Percentiles rank a stretch among this genome's conserved stretches.
Evolutionary conservation across 2,329 filamentous ascomycete genomes (phyloP).

Genomic region (Monascus ruber): DNA sequence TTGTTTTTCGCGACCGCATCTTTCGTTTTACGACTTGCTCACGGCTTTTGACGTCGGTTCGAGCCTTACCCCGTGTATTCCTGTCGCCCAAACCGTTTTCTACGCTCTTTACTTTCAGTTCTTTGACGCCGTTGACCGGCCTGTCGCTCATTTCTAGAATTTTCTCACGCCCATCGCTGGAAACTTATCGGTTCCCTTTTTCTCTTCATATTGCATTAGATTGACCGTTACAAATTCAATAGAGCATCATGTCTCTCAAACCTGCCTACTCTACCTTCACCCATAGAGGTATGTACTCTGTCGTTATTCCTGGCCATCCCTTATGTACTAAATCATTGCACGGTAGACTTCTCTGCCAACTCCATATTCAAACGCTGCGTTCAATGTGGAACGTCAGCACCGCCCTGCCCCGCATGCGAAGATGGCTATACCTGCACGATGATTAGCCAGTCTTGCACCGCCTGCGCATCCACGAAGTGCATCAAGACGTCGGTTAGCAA

Average conservation of each 20-base stretch:
- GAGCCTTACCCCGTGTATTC: constrained; percentile 8
- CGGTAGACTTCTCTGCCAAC: constrained; percentile 9
- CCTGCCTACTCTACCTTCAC: constrained; percentile 10
- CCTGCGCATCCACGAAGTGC: constrained; percentile 49
- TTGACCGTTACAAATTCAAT: constrained; percentile 2
- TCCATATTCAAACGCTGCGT: constrained; percentile 39
- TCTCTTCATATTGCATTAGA: constrained; percentile 1
- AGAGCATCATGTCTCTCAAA: constrained; percentile 18
- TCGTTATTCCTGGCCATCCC: not conserved
- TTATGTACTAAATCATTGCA: not conserved
- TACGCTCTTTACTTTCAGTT: constrained; percentile 1
- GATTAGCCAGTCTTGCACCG: constrained; percentile 46
- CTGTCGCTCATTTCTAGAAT: constrained; percentile 10
- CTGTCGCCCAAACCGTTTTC: constrained; percentile 13
- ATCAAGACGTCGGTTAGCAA: constrained; percentile 30
- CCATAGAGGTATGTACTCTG: constrained; percentile 10
- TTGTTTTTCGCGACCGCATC: not conserved
- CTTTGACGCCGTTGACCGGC: constrained; percentile 20
- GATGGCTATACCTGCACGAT: constrained; percentile 48
- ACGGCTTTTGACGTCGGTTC: constrained; percentile 24
- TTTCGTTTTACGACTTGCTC: constrained; percentile 6
- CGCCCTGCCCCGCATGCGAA: constrained; percentile 50
- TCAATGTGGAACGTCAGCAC: constrained; percentile 41
- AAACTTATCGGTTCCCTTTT: constrained; percentile 2
- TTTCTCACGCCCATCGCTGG: not conserved